These are phyloP conservation scores for Inga laurina DNA, from an alignment of 306 rosid species.

Conservation along the genomic window DNA sequence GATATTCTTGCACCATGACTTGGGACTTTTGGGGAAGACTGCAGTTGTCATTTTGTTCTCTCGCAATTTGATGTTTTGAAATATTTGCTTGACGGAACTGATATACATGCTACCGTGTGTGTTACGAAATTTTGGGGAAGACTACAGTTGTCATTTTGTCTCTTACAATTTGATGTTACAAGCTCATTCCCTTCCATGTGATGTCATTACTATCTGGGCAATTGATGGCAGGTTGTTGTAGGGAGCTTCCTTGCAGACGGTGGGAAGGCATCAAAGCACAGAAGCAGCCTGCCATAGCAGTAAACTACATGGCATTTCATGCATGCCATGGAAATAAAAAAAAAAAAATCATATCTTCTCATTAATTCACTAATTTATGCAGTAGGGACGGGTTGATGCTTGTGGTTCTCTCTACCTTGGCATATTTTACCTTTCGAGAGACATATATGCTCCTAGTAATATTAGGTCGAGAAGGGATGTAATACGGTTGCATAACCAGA, in stretches of 20 bases:
- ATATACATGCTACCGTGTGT: not conserved
- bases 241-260: conserved; percentile 56
- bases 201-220: not conserved
- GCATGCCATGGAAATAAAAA: conserved; percentile 58
- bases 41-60: not conserved
- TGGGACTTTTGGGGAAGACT: not conserved
- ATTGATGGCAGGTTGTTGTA: conserved; percentile 51
- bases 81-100: not conserved
- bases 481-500: conserved; percentile 2
- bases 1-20: not conserved
- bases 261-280: conserved; percentile 45
- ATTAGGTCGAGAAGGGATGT: not conserved
- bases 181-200: not conserved
- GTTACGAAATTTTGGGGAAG: not conserved
- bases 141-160: not conserved
- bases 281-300: conserved; percentile 50
- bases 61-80: not conserved
- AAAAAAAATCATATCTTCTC: not conserved
- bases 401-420: not conserved
- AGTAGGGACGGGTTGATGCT: conserved; percentile 20
- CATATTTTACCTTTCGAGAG: not conserved
- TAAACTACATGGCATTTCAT: conserved; percentile 51
- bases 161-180: not conserved
- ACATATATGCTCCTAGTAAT: not conserved
- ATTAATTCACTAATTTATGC: conserved; percentile 26